A percentile compares a stretch with the other conserved stretches of the same genome.
Evolutionary conservation across 2,329 filamentous ascomycete species (phyloP).

Genomic region (Penicillium sclerotigenum): DNA sequence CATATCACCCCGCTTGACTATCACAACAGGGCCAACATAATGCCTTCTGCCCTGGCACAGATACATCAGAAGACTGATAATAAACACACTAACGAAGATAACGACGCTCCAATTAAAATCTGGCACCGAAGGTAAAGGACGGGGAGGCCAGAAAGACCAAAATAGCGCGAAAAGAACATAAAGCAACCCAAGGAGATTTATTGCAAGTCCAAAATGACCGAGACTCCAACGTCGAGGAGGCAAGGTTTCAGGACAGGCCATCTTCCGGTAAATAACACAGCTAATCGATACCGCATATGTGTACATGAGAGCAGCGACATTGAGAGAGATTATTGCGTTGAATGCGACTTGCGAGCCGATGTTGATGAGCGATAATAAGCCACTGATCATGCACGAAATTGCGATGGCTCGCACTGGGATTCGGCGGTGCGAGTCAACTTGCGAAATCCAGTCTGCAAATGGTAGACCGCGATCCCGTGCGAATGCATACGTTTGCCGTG

Average conservation of each 20-base stretch:
- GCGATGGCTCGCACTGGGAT: conserved; percentile 45
- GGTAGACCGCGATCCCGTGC: conserved; percentile 46
- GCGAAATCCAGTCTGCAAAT: conserved; percentile 39
- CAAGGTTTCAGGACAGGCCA: conserved; percentile 38
- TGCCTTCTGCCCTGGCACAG: conserved; percentile 29
- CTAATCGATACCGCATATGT: conserved; percentile 52
- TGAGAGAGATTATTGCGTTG: conserved; percentile 52
- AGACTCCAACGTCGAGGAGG: conserved; percentile 44
- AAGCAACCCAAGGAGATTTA: conserved; percentile 45
- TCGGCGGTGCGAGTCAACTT: conserved; percentile 35
- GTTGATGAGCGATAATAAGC: conserved; percentile 50
- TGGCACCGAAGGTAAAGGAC: conserved; percentile 34
- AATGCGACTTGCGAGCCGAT: conserved; percentile 52
- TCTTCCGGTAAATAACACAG: conserved; percentile 46
- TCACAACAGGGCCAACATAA: conserved; percentile 33
- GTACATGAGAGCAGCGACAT: conserved; percentile 47
- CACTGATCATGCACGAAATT: conserved; percentile 31
- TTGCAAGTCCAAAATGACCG: conserved; percentile 42
- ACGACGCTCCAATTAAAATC: conserved; percentile 53
- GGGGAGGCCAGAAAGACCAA: conserved; percentile 49
- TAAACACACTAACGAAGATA: conserved; percentile 42
- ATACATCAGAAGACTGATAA: conserved; percentile 43
- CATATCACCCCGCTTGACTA: conserved; percentile 8
- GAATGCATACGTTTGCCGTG: conserved; percentile 45
- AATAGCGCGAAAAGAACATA: conserved; percentile 48